Conservation (phyloP, 192 early-diverging fungal species). For the Podila verticillata region DNA sequence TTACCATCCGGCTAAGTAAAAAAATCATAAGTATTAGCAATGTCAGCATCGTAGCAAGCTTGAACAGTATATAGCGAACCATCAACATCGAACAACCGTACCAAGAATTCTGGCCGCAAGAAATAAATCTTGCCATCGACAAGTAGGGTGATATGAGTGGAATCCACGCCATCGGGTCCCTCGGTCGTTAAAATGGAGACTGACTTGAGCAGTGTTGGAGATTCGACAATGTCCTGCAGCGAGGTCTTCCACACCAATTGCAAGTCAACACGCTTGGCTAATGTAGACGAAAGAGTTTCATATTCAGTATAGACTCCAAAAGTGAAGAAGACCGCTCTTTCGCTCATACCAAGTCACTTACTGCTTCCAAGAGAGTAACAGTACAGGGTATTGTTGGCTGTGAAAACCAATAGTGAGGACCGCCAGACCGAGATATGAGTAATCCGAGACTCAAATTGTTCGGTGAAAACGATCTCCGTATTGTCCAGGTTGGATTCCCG, state of each 20-base stretch:
- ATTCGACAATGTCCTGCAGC: constrained; percentile 47
- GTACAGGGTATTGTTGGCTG: constrained; percentile 60
- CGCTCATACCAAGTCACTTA: neutral
- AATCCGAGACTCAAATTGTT: constrained; percentile 57
- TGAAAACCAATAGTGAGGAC: constrained; percentile 67
- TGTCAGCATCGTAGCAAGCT: too few relatives aligned
- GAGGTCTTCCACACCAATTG: constrained; percentile 49
- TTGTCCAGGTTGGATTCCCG: constrained; percentile 78
- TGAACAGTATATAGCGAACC: neutral
- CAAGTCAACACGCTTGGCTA: constrained; percentile 45
- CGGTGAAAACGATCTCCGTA: constrained; percentile 66
- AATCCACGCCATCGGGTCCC: constrained; percentile 46
- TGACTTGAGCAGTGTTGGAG: constrained; percentile 35
- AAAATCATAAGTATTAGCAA: neutral
- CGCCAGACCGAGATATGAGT: constrained; percentile 64
- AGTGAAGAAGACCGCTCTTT: neutral
- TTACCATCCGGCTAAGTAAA: constrained; percentile 32
- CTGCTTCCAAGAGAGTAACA: constrained; percentile 49
- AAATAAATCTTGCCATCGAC: constrained; percentile 75
- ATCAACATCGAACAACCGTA: constrained; percentile 6
- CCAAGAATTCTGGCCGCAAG: constrained; percentile 63
- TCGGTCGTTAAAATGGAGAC: constrained; percentile 42
- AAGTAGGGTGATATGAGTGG: constrained; percentile 71
- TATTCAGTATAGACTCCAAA: neutral
- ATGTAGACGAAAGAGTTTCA: neutral